A percentile compares a stretch with the other conserved stretches of the same genome.
phyloP scores from a whole-genome alignment of 2,329 filamentous ascomycete species.

The Fusarium verticillioides region DNA sequence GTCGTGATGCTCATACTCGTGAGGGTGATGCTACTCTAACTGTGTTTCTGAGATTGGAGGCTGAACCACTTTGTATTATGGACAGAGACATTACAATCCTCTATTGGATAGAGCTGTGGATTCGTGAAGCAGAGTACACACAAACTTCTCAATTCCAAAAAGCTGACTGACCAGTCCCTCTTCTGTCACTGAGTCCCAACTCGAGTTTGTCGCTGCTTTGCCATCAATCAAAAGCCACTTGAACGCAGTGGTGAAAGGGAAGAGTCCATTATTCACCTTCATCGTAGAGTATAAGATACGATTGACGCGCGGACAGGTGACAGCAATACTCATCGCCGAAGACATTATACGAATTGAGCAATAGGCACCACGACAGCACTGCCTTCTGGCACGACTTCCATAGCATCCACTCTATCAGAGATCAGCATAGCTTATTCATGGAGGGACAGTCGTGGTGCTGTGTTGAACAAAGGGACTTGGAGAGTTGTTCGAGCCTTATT shows the following conservation, averaged over 20 bases:
- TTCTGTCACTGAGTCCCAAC: accelerated
- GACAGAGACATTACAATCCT: neutral
- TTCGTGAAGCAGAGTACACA: too few species aligned
- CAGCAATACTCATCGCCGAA: neutral
- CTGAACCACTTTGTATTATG: neutral
- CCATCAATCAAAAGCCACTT: too few species aligned
- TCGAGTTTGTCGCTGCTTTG: neutral
- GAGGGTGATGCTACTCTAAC: neutral
- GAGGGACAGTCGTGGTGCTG: neutral
- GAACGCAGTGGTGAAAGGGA: accelerated
- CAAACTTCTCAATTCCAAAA: too few species aligned
- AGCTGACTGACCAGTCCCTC: neutral
- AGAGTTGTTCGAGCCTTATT: conserved; percentile 14
- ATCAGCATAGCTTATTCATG: neutral
- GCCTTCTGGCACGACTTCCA: neutral
- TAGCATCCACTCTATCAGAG: neutral
- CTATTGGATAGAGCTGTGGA: neutral
- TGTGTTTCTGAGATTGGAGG: neutral
- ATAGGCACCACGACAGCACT: neutral
- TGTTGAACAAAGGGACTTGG: neutral
- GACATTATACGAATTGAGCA: neutral
- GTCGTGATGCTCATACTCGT: neutral
- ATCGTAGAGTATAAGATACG: accelerated
- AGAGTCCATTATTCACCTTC: neutral
- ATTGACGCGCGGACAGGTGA: neutral